Base-by-base conservation (phyloP, 164 flowering plant species). In the Magnolia kwangsiensis region DNA sequence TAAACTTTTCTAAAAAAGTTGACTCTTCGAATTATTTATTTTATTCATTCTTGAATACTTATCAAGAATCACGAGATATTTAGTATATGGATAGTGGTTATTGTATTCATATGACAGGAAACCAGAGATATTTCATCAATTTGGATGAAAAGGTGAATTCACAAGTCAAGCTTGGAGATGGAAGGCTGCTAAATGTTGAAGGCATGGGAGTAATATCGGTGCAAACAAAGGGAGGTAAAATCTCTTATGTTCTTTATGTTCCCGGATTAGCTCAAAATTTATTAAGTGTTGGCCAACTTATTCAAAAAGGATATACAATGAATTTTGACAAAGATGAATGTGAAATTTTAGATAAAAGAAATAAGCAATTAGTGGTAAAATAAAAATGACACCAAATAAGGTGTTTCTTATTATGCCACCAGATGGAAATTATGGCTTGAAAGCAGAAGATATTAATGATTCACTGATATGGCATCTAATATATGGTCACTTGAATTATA, bases 361-460 rank as follows among this genome's bases (percentile, higher is more conserved):
- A 21, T 9, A 68, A 76, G 9, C 70, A 67, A 50, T 11, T 63
- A 0, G 51, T 80, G 51, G 50, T 8, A 27, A 58, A 24, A 18
- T 73, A 7, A 67, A 67, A 31, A 51, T 75, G 65, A 7, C 66
- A 2, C 23, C 51, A 67, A 68, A 76, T 19, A 76, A 76, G 6
- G 59, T 59, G 27, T 76, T 69, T 69, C 67, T 78, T 18, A 49
- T 45, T 23, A 73, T 78, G 76, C 72, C 67, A 67, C 14, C 8
- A 68, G 1, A 31, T 3, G 9, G 45, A 19, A 49, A 69, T 23
- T 23, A 6, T 37, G 74, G 51, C 2, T 58, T 59, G 7, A 58
- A 29, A 61, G 8, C 27, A 50, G 29, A 78, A 69, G 69, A 27
- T 31, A 21, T 24, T 29, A n/a, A 69, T 74, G 65, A 45, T 37